Percentiles rank a stretch among this genome's conserved stretches.
phyloP scores from a whole-genome alignment of 1,284 basidiomycete species.

The Papiliotrema flavescens region DNA sequence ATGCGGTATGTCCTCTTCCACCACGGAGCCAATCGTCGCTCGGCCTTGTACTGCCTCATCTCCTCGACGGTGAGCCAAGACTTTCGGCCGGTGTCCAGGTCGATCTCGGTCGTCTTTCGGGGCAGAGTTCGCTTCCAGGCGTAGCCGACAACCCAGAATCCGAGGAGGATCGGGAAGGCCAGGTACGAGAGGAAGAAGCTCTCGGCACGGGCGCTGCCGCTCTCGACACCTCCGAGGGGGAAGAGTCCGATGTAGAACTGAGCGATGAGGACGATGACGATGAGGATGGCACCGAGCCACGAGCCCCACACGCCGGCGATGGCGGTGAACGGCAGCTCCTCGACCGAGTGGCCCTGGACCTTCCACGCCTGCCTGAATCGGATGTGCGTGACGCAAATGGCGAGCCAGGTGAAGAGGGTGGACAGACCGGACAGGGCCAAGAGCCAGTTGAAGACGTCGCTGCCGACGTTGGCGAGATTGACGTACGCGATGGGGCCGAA shows the following conservation, averaged over 20 bases:
- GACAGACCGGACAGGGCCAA: conserved; percentile 53
- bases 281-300: conserved; percentile 46
- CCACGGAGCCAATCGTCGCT: conserved; percentile 7
- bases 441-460: conserved; percentile 50
- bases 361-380: conserved; percentile 54
- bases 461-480: conserved; percentile 30
- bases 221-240: conserved; percentile 2
- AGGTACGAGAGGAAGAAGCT: conserved; percentile 10
- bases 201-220: background rate
- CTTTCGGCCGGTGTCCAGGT: conserved; percentile 7
- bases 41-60: background rate
- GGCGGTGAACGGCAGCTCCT: conserved; percentile 54
- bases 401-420: conserved; percentile 53
- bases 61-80: conserved; percentile 6
- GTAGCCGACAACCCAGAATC: conserved; percentile 4
- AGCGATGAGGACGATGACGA: conserved; percentile 40
- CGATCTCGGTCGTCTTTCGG: conserved; percentile 6
- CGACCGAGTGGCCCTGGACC: conserved; percentile 50
- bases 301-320: conserved; percentile 52
- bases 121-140: conserved; percentile 4
- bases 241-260: conserved; percentile 39
- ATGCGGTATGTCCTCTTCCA: conserved; percentile 6
- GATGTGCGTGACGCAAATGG: conserved; percentile 40
- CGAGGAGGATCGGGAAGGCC: background rate
- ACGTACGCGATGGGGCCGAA: conserved; percentile 49